phyloP scores from a whole-genome alignment of 768 basidiomycete species.

The Trametes cubensis region DNA sequence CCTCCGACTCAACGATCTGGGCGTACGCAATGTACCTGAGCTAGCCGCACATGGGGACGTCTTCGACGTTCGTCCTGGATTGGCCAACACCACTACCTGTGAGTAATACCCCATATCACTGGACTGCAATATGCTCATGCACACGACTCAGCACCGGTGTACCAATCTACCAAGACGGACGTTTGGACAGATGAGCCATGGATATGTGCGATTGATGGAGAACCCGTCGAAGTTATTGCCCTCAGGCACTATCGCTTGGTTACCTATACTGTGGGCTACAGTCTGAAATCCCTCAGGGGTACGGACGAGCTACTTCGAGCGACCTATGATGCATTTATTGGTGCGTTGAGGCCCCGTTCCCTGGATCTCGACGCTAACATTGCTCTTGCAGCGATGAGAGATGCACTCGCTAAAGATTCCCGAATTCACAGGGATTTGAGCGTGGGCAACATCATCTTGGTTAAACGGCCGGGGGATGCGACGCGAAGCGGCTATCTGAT shows the following conservation, averaged over 20 bases:
- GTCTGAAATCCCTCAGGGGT: background rate
- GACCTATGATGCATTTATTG: background rate
- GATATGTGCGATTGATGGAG: background rate
- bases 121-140: too few relatives aligned
- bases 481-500: slow-evolving; percentile 7
- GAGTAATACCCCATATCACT: background rate
- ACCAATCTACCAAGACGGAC: background rate
- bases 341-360: too few relatives aligned
- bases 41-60: slow-evolving; percentile 11
- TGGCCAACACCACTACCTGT: too few relatives aligned
- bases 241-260: background rate
- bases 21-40: slow-evolving; percentile 3
- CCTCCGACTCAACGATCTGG: background rate
- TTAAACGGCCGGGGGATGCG: background rate
- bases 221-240: background rate
- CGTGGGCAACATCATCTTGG: slow-evolving; percentile 10
- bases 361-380: too few relatives aligned
- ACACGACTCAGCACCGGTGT: background rate
- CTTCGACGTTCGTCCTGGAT: background rate
- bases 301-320: slow-evolving; percentile 11
- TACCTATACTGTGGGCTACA: background rate
- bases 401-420: slow-evolving; percentile 3
- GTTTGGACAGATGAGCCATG: background rate
- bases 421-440: slow-evolving; percentile 13
- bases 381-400: slow-evolving; percentile 9